phyloP scores from a whole-genome alignment of 306 rosid genomes.

The Malus orientalis region DNA sequence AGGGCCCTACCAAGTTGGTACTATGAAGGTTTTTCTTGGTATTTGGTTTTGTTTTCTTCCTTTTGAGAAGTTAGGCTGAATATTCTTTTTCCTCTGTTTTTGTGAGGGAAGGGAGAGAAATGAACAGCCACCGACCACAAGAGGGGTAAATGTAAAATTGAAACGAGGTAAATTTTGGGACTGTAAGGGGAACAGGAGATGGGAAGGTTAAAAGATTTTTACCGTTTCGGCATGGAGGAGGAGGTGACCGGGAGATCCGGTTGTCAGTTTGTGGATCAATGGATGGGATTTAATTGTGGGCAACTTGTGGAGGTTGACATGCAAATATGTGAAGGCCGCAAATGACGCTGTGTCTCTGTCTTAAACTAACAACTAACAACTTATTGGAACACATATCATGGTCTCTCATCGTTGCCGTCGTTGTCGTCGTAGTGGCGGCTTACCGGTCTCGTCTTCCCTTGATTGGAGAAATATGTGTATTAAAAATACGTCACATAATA shows the following conservation, averaged over 20 bases:
- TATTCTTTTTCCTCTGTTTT: neutral
- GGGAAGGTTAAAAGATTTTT: neutral
- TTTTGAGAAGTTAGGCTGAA: neutral
- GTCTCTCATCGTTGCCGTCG: neutral
- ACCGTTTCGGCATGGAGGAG: neutral
- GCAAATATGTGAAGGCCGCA: neutral
- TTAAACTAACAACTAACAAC: neutral
- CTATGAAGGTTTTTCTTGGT: neutral
- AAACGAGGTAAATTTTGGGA: neutral
- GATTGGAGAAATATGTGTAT: too few species aligned
- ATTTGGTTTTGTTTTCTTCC: neutral
- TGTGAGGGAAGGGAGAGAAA: neutral
- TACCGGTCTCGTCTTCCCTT: neutral
- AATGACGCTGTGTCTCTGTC: neutral
- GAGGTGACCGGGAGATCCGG: slow-evolving; percentile 20
- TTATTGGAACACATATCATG: neutral
- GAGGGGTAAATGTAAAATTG: neutral
- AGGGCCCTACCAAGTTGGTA: neutral
- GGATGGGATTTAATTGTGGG: slow-evolving; percentile 12
- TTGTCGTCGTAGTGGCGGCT: neutral
- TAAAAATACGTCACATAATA: too few species aligned
- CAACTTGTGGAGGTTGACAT: neutral
- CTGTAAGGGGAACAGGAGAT: neutral
- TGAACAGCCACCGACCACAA: neutral
- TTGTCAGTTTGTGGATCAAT: slow-evolving; percentile 1